A percentile compares a stretch with the other conserved stretches of the same genome.
These are phyloP conservation scores for Eimeria maxima DNA, from an alignment of 169 alveolate species.

Conservation along the genomic window DNA sequence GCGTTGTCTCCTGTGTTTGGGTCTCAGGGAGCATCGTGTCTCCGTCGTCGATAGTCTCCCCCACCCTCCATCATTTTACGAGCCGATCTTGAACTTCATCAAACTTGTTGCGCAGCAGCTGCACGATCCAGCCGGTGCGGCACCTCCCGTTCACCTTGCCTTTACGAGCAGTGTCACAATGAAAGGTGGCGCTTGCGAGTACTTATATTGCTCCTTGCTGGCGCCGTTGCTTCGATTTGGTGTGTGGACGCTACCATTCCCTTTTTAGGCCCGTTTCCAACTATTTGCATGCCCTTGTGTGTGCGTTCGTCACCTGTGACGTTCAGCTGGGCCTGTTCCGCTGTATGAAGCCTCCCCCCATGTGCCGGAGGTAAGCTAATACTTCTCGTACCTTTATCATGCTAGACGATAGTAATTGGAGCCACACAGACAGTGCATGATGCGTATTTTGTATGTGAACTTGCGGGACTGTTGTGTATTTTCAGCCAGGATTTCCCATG, in stretches of 20 bases:
- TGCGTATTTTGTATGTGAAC: not conserved
- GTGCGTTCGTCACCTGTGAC: not conserved
- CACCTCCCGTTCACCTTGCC: not conserved
- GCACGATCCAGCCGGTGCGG: constrained; percentile 51
- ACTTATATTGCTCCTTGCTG: not conserved
- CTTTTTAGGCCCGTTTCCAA: not conserved
- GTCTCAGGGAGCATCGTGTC: not conserved
- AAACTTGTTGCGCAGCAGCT: constrained; percentile 37
- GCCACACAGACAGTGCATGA: not conserved
- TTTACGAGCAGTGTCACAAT: not conserved
- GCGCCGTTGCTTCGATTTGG: not conserved
- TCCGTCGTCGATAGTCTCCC: constrained; percentile 41
- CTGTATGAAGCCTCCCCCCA: constrained; percentile 24
- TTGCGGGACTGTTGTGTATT: constrained; percentile 14
- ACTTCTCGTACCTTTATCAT: not conserved
- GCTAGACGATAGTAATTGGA: not conserved
- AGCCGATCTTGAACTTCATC: not conserved
- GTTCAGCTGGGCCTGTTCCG: constrained; percentile 47
- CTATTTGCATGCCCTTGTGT: not conserved
- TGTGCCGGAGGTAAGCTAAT: constrained; percentile 38
- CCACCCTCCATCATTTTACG: not conserved
- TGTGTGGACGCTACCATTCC: not conserved
- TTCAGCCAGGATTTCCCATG: constrained; percentile 57
- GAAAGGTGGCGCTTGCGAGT: not conserved
- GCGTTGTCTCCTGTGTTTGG: not conserved